Evolutionary conservation across 352 stramenopile species (phyloP).

Genomic region (Phytopythium cucurbitacearum): DNA sequence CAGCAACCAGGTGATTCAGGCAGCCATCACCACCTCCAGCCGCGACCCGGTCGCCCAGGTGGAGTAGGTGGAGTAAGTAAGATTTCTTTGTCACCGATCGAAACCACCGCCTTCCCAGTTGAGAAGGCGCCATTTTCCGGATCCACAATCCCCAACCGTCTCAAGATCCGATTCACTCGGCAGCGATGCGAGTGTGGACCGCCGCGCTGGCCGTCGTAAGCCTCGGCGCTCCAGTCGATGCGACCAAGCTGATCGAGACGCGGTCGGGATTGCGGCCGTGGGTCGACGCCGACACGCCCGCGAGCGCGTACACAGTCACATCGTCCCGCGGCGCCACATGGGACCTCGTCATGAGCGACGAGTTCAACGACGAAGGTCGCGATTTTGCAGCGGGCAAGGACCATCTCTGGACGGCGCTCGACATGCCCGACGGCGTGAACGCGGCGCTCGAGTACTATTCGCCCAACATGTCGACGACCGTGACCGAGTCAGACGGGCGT

Average conservation of each 20-base stretch:
- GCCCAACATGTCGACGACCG: conserved; percentile 54
- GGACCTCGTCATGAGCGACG: conserved; percentile 71
- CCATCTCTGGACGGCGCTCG: conserved; percentile 83
- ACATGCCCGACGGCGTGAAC: conserved; percentile 36
- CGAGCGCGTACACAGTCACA: conserved; percentile 15
- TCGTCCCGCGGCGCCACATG: conserved; percentile 48
- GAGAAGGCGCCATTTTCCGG: too few relatives aligned
- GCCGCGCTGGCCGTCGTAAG: not conserved
- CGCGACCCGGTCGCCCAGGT: too few relatives aligned
- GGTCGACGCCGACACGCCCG: conserved; percentile 36
- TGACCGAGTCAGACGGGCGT: conserved; percentile 23
- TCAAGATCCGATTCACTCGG: not conserved
- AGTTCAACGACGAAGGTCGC: conserved; percentile 64
- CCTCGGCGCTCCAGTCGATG: not conserved
- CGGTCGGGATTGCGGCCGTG: conserved; percentile 31
- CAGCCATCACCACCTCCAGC: too few relatives aligned
- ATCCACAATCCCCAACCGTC: not conserved
- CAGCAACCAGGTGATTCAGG: too few relatives aligned
- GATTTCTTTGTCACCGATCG: too few relatives aligned
- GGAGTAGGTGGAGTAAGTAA: too few relatives aligned
- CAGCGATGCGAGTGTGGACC: too few relatives aligned
- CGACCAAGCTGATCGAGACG: conserved; percentile 12
- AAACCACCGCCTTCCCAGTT: too few relatives aligned
- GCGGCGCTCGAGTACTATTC: conserved; percentile 91
- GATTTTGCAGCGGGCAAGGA: conserved; percentile 28